A percentile compares a stretch with the other conserved stretches of the same genome.
These are phyloP conservation scores for Physaria fendleri DNA, from an alignment of 345 rosid genomes.

Conservation along the genomic window DNA sequence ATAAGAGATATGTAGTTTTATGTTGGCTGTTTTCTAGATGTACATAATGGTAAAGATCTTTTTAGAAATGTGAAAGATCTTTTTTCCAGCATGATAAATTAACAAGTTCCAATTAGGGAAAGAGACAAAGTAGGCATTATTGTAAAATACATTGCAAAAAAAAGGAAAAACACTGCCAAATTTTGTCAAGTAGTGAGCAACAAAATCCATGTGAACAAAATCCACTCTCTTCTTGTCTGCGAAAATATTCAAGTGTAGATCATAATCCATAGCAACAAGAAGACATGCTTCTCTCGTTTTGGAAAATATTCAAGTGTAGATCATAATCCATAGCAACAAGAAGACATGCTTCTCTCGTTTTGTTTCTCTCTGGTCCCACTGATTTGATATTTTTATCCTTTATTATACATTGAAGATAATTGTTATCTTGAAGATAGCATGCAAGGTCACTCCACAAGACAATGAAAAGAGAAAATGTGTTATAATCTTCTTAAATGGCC, in stretches of 20 bases:
- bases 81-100: not conserved
- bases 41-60: not conserved
- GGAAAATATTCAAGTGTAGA: constrained; percentile 8
- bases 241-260: constrained; percentile 9
- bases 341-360: constrained; percentile 10
- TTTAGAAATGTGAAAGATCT: not conserved
- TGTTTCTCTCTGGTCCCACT: constrained; percentile 15
- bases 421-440: not conserved
- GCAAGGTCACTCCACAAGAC: not conserved
- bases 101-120: constrained; percentile 11
- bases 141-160: not conserved
- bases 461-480: not conserved
- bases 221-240: constrained; percentile 18
- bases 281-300: constrained; percentile 7
- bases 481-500: not conserved
- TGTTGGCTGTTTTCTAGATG: no score
- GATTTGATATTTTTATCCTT: constrained; percentile 2
- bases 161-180: constrained; percentile 17
- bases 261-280: constrained; percentile 6
- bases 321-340: constrained; percentile 3
- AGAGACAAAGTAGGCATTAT: constrained; percentile 5
- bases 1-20: no score
- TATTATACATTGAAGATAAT: not conserved
- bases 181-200: constrained; percentile 14
- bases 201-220: constrained; percentile 23